phyloP scores from a whole-genome alignment of 106 monocot genomes.

The Agapanthus africanus region DNA sequence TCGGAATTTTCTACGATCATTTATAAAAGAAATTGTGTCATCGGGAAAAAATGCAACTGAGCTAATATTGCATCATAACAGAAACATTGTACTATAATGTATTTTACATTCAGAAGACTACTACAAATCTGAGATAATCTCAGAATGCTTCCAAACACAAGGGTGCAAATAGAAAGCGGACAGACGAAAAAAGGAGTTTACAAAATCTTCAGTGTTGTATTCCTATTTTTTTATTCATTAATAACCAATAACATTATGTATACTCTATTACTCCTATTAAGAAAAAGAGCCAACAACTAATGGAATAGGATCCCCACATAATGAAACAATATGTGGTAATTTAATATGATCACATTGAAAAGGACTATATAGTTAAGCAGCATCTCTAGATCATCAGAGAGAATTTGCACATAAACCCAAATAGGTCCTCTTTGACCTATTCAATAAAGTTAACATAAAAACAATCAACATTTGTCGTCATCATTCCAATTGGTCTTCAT shows the following conservation, averaged over 20 bases:
- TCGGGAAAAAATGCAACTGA: too few relatives aligned
- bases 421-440: too few relatives aligned
- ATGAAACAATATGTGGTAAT: neutral
- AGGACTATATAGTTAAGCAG: neutral
- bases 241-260: neutral
- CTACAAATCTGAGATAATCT: neutral
- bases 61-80: too few relatives aligned
- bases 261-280: neutral
- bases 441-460: too few relatives aligned
- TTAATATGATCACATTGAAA: neutral
- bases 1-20: too few relatives aligned
- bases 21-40: too few relatives aligned
- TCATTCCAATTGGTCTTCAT: too few relatives aligned
- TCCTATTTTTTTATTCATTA: neutral
- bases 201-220: neutral
- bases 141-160: conserved; percentile 2
- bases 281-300: conserved; percentile 5
- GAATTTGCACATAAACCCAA: too few relatives aligned
- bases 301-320: neutral
- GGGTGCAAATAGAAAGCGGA: neutral
- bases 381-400: neutral
- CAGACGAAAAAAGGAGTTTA: neutral
- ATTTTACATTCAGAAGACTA: too few relatives aligned
- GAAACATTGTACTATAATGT: too few relatives aligned
- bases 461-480: too few relatives aligned